Evolutionary conservation across 2,329 filamentous ascomycete species (phyloP), one percentile per base, ranked within the genome.

Genomic region (Rhexocercosporidium sp.): DNA sequence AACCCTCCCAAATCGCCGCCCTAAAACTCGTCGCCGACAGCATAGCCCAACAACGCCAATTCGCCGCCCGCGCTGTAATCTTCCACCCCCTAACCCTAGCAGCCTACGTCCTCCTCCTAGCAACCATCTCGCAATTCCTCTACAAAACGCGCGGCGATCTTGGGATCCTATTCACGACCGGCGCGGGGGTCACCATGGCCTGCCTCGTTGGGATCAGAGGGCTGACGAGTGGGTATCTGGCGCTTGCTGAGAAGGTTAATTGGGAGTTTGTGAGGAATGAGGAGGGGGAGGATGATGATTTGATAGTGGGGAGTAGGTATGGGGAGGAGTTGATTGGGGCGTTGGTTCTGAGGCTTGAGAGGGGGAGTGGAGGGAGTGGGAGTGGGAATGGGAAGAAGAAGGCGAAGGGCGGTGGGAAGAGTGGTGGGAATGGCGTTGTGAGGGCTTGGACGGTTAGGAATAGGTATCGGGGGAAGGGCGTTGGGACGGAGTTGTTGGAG

Each of bases 371-470:
- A 9, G 70, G 64, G 9, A 70, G 66, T 16, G 31, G 53, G 1
- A 44, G 41, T 44, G n/a, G 27, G 59, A 61, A 61, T 46, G 66
- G 66, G 25, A 71, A 72, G 66, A 72, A 66, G 73, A 66, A 62
- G 69, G 64, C 69, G 31, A 71, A 44, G 14, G 41, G 73, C 62
- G 74, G 69, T 31, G 74, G 74, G 22, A 77, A 78, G 64, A 82
- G 83, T 71, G 87, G 89, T 41, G 90, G 90, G 62, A 86, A 85
- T 69, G 92, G 90, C 9, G 82, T 93, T 57, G 90, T 97, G 66
- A 87, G 92, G 31, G 93, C 92, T 1, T 97, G 94, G 93, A 95
- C 93, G 1, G 92, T 93, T 1, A 84, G 85, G 75, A 80, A 89
- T 60, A 83, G 84, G 72, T 93, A 93, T 77, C 85, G 94, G 29